These are phyloP conservation scores for Fusarium sp. DNA, from an alignment of 2,329 filamentous ascomycete genomes.

Conservation along the genomic window DNA sequence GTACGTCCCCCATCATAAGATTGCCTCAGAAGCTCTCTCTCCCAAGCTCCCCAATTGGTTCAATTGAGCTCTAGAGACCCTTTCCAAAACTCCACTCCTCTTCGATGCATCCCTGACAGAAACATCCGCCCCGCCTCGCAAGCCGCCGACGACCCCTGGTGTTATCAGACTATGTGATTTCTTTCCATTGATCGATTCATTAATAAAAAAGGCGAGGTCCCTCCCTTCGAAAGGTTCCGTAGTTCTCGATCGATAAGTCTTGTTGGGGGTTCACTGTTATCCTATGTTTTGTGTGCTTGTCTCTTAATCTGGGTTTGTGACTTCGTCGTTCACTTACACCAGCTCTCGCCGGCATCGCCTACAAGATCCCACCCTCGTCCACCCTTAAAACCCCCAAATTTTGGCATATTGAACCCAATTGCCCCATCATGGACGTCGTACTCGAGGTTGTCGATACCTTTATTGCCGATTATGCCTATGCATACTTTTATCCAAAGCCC, in stretches of 20 bases:
- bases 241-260: background rate
- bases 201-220: conserved; percentile 38
- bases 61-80: conserved; percentile 22
- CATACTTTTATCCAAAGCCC: conserved; percentile 75
- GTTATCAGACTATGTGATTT: conserved; percentile 38
- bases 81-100: conserved; percentile 25
- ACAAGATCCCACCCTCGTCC: conserved; percentile 6
- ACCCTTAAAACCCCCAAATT: background rate
- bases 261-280: conserved; percentile 2
- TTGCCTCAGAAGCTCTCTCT: conserved; percentile 9
- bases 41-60: conserved; percentile 34
- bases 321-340: conserved; percentile 29
- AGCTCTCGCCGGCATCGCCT: conserved; percentile 1
- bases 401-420: background rate
- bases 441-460: conserved; percentile 89
- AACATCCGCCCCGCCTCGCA: conserved; percentile 40
- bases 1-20: conserved; percentile 39
- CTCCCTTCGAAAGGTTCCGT: background rate
- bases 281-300: background rate
- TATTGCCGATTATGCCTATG: conserved; percentile 84
- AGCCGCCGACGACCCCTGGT: conserved; percentile 39
- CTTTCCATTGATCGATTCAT: conserved; percentile 18
- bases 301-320: conserved; percentile 9
- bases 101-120: conserved; percentile 33
- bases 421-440: conserved; percentile 86